These are phyloP conservation scores for Bonia amplexicaulis DNA, from an alignment of 176 grass and related monocot genomes.

Conservation along the genomic window DNA sequence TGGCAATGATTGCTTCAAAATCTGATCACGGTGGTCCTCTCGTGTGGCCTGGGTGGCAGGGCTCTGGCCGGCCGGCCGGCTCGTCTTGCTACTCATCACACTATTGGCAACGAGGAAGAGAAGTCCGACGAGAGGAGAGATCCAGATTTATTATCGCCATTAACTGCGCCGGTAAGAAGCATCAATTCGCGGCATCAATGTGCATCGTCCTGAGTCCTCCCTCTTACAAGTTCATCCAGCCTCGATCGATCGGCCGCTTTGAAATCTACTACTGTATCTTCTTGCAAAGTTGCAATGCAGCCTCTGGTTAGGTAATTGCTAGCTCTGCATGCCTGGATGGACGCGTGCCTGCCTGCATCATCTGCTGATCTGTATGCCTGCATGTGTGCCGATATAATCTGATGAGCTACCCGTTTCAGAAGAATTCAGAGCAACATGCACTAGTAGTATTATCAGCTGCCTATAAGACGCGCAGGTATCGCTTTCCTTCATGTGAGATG, in stretches of 20 bases:
- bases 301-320: not conserved
- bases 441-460: not conserved
- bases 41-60: not conserved
- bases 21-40: slow-evolving; percentile 16
- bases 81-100: not conserved
- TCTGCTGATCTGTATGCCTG: not conserved
- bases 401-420: too few relatives aligned
- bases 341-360: not conserved
- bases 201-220: not conserved
- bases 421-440: not conserved
- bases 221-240: not conserved
- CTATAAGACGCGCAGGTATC: not conserved
- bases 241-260: not conserved
- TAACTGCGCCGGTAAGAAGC: not conserved
- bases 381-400: not conserved
- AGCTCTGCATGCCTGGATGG: not conserved
- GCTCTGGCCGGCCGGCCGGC: not conserved
- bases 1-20: slow-evolving; percentile 25
- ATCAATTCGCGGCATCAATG: not conserved
- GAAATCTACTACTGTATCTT: not conserved
- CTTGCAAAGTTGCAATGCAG: not conserved
- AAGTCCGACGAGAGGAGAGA: not conserved
- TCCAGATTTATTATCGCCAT: not conserved
- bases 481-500: slow-evolving; percentile 39
- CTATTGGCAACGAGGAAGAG: not conserved